Evolutionary conservation across 176 grass and related monocot species (phyloP).

Genomic region (Carex scoparia): DNA sequence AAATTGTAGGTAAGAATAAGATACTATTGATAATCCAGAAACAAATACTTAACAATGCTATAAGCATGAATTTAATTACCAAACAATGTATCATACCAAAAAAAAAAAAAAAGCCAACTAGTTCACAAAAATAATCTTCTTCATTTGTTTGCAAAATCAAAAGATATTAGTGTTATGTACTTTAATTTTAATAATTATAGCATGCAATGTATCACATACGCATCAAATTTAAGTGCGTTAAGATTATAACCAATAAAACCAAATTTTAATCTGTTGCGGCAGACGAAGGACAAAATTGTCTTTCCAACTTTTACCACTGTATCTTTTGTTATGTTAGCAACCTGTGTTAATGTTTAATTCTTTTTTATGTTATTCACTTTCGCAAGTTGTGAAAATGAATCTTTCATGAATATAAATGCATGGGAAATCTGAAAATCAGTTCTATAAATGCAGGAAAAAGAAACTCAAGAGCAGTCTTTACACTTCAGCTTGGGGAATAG

Average conservation of each 20-base stretch:
- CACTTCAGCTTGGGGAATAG: too few relatives aligned
- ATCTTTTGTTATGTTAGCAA: background rate
- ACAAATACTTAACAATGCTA: constrained; percentile 15
- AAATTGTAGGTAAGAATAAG: constrained; percentile 3
- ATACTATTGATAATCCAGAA: background rate
- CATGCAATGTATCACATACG: background rate
- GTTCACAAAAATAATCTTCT: background rate
- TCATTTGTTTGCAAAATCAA: background rate
- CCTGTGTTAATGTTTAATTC: background rate
- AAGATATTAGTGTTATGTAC: background rate
- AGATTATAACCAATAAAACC: background rate
- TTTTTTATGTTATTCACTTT: background rate
- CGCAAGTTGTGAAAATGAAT: background rate
- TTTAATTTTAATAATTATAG: background rate
- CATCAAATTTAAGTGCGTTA: background rate
- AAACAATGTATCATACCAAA: background rate
- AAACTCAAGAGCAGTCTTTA: too few relatives aligned
- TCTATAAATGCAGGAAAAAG: background rate
- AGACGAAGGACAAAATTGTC: background rate
- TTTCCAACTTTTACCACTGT: background rate
- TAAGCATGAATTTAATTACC: background rate
- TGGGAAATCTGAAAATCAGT: background rate
- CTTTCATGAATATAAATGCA: background rate
- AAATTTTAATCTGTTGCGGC: background rate
- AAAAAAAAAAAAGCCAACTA: background rate